A percentile compares a stretch with the other conserved stretches of the same genome.
These are phyloP conservation scores for Ogataea henricii DNA, from an alignment of 805 yeast species.

Conservation along the genomic window DNA sequence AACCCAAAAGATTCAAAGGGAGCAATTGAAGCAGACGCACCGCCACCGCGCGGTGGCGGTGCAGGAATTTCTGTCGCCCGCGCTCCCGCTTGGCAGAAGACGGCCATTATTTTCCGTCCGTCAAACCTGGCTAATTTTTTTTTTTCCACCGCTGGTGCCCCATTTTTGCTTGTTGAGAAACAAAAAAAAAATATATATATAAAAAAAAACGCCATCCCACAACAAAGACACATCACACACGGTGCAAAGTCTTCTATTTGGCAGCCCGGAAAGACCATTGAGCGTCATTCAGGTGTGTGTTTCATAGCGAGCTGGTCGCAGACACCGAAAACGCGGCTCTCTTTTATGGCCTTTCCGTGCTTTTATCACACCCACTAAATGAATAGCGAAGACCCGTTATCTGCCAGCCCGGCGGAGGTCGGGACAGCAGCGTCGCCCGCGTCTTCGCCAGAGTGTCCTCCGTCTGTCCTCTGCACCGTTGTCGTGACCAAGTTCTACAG, in stretches of 20 bases:
- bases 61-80: neutral
- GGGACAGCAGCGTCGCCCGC: neutral
- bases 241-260: neutral
- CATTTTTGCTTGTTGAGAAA: neutral
- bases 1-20: too few species aligned
- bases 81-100: too few species aligned
- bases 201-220: neutral
- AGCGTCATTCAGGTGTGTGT: neutral
- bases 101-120: too few species aligned
- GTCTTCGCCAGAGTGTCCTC: neutral
- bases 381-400: conserved; percentile 13
- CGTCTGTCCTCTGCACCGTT: conserved; percentile 49
- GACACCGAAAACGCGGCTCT: neutral
- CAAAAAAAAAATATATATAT: too few species aligned
- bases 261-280: neutral
- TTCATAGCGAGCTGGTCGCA: neutral
- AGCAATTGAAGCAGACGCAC: too few species aligned
- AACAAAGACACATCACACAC: neutral
- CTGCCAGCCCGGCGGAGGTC: conserved; percentile 3
- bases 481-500: conserved; percentile 58
- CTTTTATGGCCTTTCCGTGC: neutral
- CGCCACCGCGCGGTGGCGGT: neutral
- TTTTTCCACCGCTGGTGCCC: neutral
- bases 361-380: neutral
- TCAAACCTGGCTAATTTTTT: too few species aligned